Evolutionary conservation across 495 filamentous ascomycete species (phyloP), one percentile per base, ranked within the genome.

Genomic region (Penicillium canescens): DNA sequence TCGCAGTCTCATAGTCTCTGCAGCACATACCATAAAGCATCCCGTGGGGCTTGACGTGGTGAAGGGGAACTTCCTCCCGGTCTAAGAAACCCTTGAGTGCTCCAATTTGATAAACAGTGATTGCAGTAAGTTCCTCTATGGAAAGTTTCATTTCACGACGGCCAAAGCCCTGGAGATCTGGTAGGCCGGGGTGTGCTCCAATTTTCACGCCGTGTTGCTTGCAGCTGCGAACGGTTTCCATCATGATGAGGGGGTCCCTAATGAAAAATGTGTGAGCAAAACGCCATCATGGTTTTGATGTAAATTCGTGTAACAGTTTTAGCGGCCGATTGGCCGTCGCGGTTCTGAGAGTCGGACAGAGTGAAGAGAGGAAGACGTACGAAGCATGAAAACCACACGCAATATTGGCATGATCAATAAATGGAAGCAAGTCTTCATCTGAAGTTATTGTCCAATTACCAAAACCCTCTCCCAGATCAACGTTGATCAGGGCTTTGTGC

Each of bases 41-140:
- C 4, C 81, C 79, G 53, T 85, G 80, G 12, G 82, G 80, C 57
- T 87, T 87, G 39, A 86, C 78, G 51, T 87, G 84, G 54, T 82
- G 70, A 37, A 87, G 61, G 5, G 67, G 70, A 4, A 84, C 66
- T 6, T 69, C 76, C 61, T 86, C 83, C 0, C 70, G 70, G 23
- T 82, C 75, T 13, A 86, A 63, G 43, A 85, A 81, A 4, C 60
- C 84, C 31, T 81, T 74, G 4, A 86, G 67, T 0, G 84, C 81
- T 0, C 82, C 82, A 37, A 86, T 75, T 57, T 85, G 82, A 59
- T 84, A 84, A n/a, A 82, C 53, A 2, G 76, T 75, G 38, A 76
- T 73, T 0, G 82, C 83, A 3, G 78, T 82, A 47, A 82, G 67
- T 43, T 86, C 83, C 16, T 83, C 80, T 2, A 80, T 71, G 0